Conservation (phyloP, 345 rosid genomes). For the Melaleuca alternifolia region DNA sequence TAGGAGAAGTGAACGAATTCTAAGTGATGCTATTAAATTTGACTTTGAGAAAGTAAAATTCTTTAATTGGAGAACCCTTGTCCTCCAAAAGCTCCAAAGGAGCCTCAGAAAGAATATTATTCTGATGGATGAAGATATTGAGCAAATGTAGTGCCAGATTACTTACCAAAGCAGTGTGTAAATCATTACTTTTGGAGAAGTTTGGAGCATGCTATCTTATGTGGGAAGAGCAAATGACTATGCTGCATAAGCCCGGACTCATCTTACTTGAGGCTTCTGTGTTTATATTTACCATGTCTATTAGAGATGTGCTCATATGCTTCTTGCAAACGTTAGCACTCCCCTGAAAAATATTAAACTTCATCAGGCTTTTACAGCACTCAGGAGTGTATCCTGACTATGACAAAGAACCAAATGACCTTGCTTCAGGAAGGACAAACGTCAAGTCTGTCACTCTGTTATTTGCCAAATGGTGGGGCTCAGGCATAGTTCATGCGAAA, state of each 20-base stretch:
- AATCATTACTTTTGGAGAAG: neutral
- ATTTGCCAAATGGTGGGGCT: slow-evolving; percentile 72
- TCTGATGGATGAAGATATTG: neutral
- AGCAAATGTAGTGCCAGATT: accelerated
- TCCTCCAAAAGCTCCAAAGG: neutral
- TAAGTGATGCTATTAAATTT: neutral
- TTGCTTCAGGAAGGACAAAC: slow-evolving; percentile 66
- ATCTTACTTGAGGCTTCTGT: neutral
- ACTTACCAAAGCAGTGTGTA: neutral
- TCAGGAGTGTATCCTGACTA: slow-evolving; percentile 70
- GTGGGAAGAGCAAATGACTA: neutral
- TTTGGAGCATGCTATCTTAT: accelerated
- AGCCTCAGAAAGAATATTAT: accelerated
- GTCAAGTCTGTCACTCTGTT: slow-evolving; percentile 53
- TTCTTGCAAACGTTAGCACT: neutral
- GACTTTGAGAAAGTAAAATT: accelerated
- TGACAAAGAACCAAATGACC: slow-evolving; percentile 50
- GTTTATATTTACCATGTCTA: accelerated
- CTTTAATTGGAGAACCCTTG: accelerated
- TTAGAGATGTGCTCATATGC: neutral
- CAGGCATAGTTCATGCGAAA: slow-evolving; percentile 81
- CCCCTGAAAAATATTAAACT: neutral
- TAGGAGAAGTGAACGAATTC: neutral
- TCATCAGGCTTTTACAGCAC: slow-evolving; percentile 57
- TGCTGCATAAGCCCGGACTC: neutral